These are phyloP conservation scores for Guadua angustifolia DNA, from an alignment of 176 grass and related monocot genomes.

Conservation along the genomic window DNA sequence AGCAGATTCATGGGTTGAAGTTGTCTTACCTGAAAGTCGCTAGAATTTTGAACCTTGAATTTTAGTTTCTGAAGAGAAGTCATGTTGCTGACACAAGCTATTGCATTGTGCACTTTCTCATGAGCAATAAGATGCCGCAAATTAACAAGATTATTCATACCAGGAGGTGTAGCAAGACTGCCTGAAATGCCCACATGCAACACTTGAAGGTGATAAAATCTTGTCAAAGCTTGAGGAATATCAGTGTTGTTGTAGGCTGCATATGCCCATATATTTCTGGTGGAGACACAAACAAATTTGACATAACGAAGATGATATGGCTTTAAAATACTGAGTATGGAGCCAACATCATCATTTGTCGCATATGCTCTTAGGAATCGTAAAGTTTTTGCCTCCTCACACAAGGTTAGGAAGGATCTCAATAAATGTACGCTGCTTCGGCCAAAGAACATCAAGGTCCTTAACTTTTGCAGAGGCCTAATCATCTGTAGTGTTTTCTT, in stretches of 20 bases:
- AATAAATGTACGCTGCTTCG: background rate
- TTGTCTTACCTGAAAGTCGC: slow-evolving; percentile 34
- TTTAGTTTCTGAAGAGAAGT: slow-evolving; percentile 36
- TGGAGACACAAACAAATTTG: background rate
- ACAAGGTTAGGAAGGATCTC: background rate
- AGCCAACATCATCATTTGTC: background rate
- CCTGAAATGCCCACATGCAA: background rate
- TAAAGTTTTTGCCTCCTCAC: slow-evolving; percentile 4
- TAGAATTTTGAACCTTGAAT: slow-evolving; percentile 40
- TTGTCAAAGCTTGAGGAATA: background rate
- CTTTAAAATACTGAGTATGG: background rate
- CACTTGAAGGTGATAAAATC: slow-evolving; percentile 50
- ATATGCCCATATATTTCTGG: background rate
- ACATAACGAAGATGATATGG: slow-evolving; percentile 40
- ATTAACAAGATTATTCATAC: slow-evolving; percentile 51
- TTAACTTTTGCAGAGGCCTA: background rate
- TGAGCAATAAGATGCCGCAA: slow-evolving; percentile 48
- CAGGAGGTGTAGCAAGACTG: background rate
- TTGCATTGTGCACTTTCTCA: background rate
- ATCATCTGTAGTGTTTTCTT: background rate
- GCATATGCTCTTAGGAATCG: background rate
- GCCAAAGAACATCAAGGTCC: slow-evolving; percentile 13
- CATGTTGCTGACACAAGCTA: slow-evolving; percentile 15
- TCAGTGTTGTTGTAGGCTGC: too few relatives aligned
- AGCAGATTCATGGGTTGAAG: slow-evolving; percentile 37